These are phyloP conservation scores for Trametes cubensis DNA, from an alignment of 768 basidiomycete genomes.

Conservation along the genomic window DNA sequence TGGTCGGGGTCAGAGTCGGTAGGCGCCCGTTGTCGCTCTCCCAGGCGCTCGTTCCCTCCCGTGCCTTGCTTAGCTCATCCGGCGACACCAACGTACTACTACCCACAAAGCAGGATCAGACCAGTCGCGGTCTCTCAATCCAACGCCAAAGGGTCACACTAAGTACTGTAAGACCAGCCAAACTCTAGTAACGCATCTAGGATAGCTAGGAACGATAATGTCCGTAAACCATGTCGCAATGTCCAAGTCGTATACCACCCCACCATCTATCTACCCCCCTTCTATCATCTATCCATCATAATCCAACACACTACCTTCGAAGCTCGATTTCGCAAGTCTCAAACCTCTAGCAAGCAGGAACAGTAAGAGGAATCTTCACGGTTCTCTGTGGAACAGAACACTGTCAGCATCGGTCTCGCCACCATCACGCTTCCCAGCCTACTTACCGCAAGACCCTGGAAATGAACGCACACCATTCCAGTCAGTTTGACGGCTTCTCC, in stretches of 20 bases:
- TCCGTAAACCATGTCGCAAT: neutral
- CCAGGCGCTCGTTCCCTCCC: neutral
- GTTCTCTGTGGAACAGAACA: conserved; percentile 48
- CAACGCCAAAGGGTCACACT: no score
- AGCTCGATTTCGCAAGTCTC: no score
- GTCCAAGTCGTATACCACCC: neutral
- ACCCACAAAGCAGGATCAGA: no score
- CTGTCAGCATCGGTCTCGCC: conserved; percentile 6
- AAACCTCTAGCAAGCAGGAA: conserved; percentile 70
- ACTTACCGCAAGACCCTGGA: conserved; percentile 62
- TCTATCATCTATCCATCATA: neutral
- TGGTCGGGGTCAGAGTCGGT: neutral
- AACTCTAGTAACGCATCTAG: neutral
- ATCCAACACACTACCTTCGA: neutral
- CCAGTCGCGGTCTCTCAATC: no score
- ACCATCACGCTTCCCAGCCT: conserved; percentile 21
- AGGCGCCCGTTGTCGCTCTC: neutral
- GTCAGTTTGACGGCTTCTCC: conserved; percentile 3
- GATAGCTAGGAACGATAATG: neutral
- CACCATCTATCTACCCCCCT: neutral
- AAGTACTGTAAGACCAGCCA: no score
- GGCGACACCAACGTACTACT: no score
- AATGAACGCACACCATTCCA: conserved; percentile 4
- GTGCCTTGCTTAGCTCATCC: conserved; percentile 14
- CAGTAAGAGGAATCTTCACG: conserved; percentile 83